These are phyloP conservation scores for Exophiala viscosa DNA, from an alignment of 2,329 filamentous ascomycete genomes.

Conservation along the genomic window DNA sequence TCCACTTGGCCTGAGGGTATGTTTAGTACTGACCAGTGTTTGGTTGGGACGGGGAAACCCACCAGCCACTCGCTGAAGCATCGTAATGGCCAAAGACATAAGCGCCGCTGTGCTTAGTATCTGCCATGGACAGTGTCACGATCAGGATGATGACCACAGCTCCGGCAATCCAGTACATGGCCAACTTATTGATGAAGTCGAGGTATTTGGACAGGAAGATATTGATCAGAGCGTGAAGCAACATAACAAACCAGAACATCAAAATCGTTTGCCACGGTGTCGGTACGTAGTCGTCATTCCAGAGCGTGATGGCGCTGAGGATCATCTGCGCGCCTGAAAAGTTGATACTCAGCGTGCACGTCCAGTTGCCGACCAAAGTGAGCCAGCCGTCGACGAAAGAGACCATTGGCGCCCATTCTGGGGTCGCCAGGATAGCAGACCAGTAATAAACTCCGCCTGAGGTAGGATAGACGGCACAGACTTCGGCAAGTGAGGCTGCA, in stretches of 20 bases:
- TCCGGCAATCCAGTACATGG: slow-evolving; percentile 67
- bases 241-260: slow-evolving; percentile 68
- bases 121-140: slow-evolving; percentile 44
- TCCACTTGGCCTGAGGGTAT: slow-evolving; percentile 48
- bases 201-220: slow-evolving; percentile 60
- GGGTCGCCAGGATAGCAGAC: slow-evolving; percentile 64
- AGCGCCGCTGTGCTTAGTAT: slow-evolving; percentile 39
- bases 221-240: slow-evolving; percentile 62
- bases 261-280: slow-evolving; percentile 67
- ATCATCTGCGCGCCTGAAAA: slow-evolving; percentile 70
- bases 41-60: slow-evolving; percentile 27
- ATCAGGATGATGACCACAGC: slow-evolving; percentile 53
- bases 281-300: slow-evolving; percentile 64
- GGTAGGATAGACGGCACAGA: slow-evolving; percentile 65
- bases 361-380: slow-evolving; percentile 71
- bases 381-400: slow-evolving; percentile 70
- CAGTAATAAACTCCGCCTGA: slow-evolving; percentile 69
- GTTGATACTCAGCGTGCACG: slow-evolving; percentile 63
- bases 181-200: slow-evolving; percentile 68
- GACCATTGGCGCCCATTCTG: slow-evolving; percentile 62
- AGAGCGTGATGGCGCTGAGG: slow-evolving; percentile 64
- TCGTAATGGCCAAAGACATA: slow-evolving; percentile 54
- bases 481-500: slow-evolving; percentile 64
- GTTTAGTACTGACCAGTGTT: not conserved
- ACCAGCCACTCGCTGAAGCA: slow-evolving; percentile 46